A percentile compares a stretch with the other conserved stretches of the same genome.
phyloP scores from a whole-genome alignment of 768 basidiomycete species.

The Piloderma croceum region DNA sequence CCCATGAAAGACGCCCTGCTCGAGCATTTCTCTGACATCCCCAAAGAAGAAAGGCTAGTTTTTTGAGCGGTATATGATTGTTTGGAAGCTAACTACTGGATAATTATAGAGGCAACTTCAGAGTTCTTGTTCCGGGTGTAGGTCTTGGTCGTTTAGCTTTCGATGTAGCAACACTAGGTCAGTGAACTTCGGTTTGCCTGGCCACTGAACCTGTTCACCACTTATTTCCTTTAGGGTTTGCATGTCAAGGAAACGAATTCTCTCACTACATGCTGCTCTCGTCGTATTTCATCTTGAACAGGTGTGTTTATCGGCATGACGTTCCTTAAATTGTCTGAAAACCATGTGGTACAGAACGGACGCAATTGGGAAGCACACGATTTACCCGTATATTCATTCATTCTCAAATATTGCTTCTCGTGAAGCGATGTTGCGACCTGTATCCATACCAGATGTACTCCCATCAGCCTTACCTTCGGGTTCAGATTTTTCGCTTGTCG shows the following conservation, averaged over 20 bases:
- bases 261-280: slow-evolving; percentile 92
- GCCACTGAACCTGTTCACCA: slow-evolving; percentile 1
- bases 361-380: slow-evolving; percentile 59
- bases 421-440: slow-evolving; percentile 55
- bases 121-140: slow-evolving; percentile 86
- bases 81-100: slow-evolving; percentile 2
- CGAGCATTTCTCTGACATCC: slow-evolving; percentile 52
- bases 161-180: slow-evolving; percentile 80
- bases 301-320: slow-evolving; percentile 53
- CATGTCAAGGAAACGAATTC: slow-evolving; percentile 93
- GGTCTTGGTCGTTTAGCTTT: slow-evolving; percentile 86
- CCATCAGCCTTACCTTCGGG: slow-evolving; percentile 64
- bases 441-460: slow-evolving; percentile 78
- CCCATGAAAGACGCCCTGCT: slow-evolving; percentile 78
- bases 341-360: slow-evolving; percentile 42
- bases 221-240: slow-evolving; percentile 54
- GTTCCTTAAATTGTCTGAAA: neutral
- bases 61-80: slow-evolving; percentile 1
- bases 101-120: slow-evolving; percentile 41
- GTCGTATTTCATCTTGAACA: slow-evolving; percentile 84
- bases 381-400: slow-evolving; percentile 89
- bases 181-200: slow-evolving; percentile 8
- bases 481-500: slow-evolving; percentile 77
- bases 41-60: slow-evolving; percentile 46
- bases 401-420: slow-evolving; percentile 75